Evolutionary conservation across 2,329 filamentous ascomycete species (phyloP).

Genomic region (Passalora sequoiae): DNA sequence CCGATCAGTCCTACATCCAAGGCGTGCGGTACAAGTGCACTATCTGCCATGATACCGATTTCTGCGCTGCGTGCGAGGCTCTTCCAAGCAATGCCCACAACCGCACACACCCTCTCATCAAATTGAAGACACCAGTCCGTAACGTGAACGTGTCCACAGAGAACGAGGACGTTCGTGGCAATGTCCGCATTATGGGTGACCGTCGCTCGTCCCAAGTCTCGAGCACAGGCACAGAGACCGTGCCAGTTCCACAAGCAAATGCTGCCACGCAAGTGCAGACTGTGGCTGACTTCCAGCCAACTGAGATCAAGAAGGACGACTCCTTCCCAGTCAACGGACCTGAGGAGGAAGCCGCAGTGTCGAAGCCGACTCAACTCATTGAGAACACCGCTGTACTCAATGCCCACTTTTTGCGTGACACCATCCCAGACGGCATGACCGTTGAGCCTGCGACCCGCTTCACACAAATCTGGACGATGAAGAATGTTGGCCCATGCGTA

Average conservation of each 20-base stretch:
- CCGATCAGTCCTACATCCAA: slow-evolving; percentile 59
- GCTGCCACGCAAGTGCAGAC: slow-evolving; percentile 63
- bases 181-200: slow-evolving; percentile 70
- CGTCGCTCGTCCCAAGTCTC: slow-evolving; percentile 26
- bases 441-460: slow-evolving; percentile 69
- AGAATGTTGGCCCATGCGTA: slow-evolving; percentile 69
- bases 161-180: slow-evolving; percentile 67
- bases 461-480: slow-evolving; percentile 84
- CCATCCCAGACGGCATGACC: slow-evolving; percentile 69
- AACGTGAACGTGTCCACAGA: slow-evolving; percentile 81
- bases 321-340: slow-evolving; percentile 22
- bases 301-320: slow-evolving; percentile 26
- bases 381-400: slow-evolving; percentile 43
- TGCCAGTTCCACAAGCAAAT: slow-evolving; percentile 36
- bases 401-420: slow-evolving; percentile 71
- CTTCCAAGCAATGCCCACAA: slow-evolving; percentile 81
- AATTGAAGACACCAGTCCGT: slow-evolving; percentile 89
- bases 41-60: slow-evolving; percentile 89
- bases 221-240: slow-evolving; percentile 17
- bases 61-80: slow-evolving; percentile 91
- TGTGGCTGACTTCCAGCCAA: slow-evolving; percentile 64
- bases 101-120: slow-evolving; percentile 92
- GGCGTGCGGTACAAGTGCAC: slow-evolving; percentile 96
- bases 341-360: slow-evolving; percentile 22
- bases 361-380: slow-evolving; percentile 18